Conservation (phyloP, 2,329 filamentous ascomycete species). For the Alternaria sp. region DNA sequence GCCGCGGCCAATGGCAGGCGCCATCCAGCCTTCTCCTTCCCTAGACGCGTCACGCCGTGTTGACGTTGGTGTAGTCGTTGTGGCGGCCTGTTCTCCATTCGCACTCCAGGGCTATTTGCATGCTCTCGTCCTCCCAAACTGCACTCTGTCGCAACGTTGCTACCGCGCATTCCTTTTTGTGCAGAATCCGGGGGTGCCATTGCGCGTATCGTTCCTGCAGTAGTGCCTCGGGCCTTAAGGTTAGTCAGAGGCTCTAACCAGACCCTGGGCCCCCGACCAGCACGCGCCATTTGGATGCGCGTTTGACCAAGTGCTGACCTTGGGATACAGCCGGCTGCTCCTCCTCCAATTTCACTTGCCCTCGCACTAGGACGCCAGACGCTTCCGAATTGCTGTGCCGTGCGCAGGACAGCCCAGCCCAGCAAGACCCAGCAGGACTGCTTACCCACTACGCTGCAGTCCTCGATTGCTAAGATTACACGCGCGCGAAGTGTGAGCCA, state of each 20-base stretch:
- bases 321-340: conserved; percentile 15
- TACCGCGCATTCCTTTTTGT: background rate
- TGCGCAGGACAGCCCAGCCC: conserved; percentile 14
- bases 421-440: conserved; percentile 18
- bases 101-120: background rate
- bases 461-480: conserved; percentile 35
- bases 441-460: conserved; percentile 20
- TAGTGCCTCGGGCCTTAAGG: conserved; percentile 16
- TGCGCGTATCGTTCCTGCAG: conserved; percentile 22
- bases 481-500: conserved; percentile 19
- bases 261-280: conserved; percentile 27
- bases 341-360: conserved; percentile 19
- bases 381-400: conserved; percentile 6
- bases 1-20: conserved; percentile 3
- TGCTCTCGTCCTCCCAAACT: background rate
- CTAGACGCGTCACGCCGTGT: conserved; percentile 1
- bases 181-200: conserved; percentile 12
- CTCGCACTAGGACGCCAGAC: background rate
- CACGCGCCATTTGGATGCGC: conserved; percentile 17
- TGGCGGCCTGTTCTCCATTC: background rate
- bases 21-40: background rate
- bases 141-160: background rate
- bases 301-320: conserved; percentile 14
- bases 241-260: conserved; percentile 7
- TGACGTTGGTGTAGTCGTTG: background rate